These are phyloP conservation scores for Amaranthus palmeri DNA, from an alignment of 148 eudicot genomes.

Conservation along the genomic window DNA sequence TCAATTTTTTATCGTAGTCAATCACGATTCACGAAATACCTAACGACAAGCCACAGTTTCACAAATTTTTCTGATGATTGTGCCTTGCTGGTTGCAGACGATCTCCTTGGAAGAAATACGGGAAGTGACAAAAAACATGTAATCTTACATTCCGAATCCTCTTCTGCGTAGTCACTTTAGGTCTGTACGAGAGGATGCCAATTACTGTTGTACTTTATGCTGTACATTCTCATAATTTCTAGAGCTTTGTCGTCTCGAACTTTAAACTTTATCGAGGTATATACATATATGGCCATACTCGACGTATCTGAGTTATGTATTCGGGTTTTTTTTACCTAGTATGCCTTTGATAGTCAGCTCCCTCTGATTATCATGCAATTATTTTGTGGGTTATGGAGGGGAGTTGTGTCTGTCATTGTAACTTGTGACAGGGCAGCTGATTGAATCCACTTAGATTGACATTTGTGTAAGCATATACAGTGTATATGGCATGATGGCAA, in stretches of 20 bases:
- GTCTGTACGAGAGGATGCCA: conserved; percentile 29
- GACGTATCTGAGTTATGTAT: not conserved
- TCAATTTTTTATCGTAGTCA: too few relatives aligned
- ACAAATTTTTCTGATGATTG: not conserved
- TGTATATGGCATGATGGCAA: too few relatives aligned
- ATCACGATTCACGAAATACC: too few relatives aligned
- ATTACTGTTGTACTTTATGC: conserved; percentile 16
- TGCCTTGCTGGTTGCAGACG: conserved; percentile 36
- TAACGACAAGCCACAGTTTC: not conserved
- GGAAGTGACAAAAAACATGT: conserved; percentile 60
- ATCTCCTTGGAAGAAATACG: conserved; percentile 64
- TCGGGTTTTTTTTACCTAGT: not conserved
- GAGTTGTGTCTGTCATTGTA: too few relatives aligned
- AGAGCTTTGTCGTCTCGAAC: conserved; percentile 10
- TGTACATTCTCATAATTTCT: not conserved
- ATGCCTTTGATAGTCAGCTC: too few relatives aligned
- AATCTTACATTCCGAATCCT: conserved; percentile 17
- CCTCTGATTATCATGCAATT: too few relatives aligned
- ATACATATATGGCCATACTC: conserved; percentile 6
- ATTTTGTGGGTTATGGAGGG: too few relatives aligned
- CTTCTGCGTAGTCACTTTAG: conserved; percentile 8
- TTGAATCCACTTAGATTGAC: too few relatives aligned
- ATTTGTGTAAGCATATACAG: too few relatives aligned
- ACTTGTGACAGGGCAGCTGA: too few relatives aligned
- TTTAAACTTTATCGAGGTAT: conserved; percentile 6